Percentiles rank a stretch among this genome's conserved stretches.
Evolutionary conservation across 2,329 filamentous ascomycete species (phyloP).

Genomic region (Plectosphaerella plurivora): DNA sequence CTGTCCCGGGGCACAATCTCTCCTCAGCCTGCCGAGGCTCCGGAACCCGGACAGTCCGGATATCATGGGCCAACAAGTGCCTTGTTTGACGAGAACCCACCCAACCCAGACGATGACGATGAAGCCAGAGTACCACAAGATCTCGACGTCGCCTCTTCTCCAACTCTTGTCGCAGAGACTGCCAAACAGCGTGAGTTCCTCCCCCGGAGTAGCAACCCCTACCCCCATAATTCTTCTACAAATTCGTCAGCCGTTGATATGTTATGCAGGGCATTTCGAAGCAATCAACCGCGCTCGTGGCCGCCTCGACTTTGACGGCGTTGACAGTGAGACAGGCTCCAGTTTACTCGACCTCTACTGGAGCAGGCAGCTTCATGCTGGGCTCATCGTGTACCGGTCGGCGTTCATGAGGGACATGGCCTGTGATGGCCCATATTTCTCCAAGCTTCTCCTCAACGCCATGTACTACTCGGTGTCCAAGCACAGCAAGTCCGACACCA

Average conservation of each 20-base stretch:
- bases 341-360: slow-evolving; percentile 46
- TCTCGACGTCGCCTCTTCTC: too few relatives aligned
- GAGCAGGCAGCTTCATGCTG: slow-evolving; percentile 47
- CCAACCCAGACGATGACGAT: too few relatives aligned
- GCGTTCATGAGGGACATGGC: slow-evolving; percentile 51
- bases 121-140: too few relatives aligned
- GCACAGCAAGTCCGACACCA: slow-evolving; percentile 37
- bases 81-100: too few relatives aligned
- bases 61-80: too few relatives aligned
- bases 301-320: slow-evolving; percentile 50
- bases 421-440: slow-evolving; percentile 50
- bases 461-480: slow-evolving; percentile 44
- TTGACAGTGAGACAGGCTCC: slow-evolving; percentile 46
- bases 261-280: slow-evolving; percentile 39
- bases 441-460: slow-evolving; percentile 50
- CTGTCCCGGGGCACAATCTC: not conserved
- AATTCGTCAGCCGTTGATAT: too few relatives aligned
- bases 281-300: slow-evolving; percentile 37
- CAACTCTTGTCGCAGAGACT: slow-evolving; percentile 37
- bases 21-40: not conserved
- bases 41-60: not conserved
- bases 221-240: not conserved
- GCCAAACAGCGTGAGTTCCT: slow-evolving; percentile 31
- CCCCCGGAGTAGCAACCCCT: not conserved
- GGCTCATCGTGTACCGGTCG: slow-evolving; percentile 44